Conservation (phyloP, 305 asterid genomes). For the Fraxinus nigra region DNA sequence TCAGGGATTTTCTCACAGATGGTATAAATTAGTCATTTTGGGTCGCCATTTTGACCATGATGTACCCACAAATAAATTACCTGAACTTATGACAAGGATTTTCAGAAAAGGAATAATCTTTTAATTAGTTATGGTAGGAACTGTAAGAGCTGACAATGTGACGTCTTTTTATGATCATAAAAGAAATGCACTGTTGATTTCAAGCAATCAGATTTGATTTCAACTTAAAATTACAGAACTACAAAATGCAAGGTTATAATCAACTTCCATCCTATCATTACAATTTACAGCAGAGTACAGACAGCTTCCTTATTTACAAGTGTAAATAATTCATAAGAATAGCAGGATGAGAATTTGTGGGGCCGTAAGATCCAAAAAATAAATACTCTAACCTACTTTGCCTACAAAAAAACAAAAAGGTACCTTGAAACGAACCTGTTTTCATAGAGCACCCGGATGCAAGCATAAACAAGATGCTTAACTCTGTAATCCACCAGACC, state of each 20-base stretch:
- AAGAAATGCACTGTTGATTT: not conserved
- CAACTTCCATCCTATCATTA: slow-evolving; percentile 1
- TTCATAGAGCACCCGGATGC: slow-evolving; percentile 67
- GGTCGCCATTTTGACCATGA: not conserved
- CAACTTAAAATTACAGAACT: slow-evolving; percentile 9
- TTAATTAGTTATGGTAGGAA: not conserved
- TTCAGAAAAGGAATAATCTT: not conserved
- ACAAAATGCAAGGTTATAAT: not conserved
- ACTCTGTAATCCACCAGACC: slow-evolving; percentile 76
- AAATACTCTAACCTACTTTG: slow-evolving; percentile 11
- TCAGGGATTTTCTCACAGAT: not conserved
- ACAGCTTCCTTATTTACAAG: not conserved
- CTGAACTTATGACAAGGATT: not conserved
- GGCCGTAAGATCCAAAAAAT: not conserved
- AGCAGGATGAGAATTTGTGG: slow-evolving; percentile 10
- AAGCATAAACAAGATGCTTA: slow-evolving; percentile 59
- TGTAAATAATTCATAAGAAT: slow-evolving; percentile 12
- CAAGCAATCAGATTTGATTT: not conserved
- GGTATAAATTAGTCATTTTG: not conserved
- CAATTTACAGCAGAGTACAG: not conserved
- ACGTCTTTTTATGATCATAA: not conserved
- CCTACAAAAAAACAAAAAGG: not conserved
- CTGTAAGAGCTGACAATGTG: not conserved
- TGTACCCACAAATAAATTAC: not conserved
- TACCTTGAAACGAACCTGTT: slow-evolving; percentile 58